Conservation (phyloP, 2,329 filamentous ascomycete species). For the Sporothrix euskadiensis region DNA sequence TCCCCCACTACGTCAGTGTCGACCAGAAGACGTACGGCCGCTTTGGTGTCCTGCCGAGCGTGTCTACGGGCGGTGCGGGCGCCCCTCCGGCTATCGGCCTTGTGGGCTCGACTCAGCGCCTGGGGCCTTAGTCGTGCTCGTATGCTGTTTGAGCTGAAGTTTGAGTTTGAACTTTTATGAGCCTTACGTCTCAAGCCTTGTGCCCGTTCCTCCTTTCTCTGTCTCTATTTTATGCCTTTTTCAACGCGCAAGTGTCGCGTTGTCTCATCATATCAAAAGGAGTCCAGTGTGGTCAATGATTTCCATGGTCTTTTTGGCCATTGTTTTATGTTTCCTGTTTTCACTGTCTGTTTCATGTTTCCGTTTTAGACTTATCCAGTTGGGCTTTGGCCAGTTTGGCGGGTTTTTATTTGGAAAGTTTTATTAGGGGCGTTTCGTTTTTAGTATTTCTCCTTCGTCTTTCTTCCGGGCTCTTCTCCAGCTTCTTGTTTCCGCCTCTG, state of each 20-base stretch:
- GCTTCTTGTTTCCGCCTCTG: conserved; percentile 3
- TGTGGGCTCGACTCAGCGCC: conserved; percentile 64
- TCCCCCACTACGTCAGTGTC: conserved; percentile 91
- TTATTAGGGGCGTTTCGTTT: background rate
- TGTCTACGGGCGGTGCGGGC: conserved; percentile 38
- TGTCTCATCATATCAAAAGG: conserved; percentile 16
- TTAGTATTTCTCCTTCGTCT: background rate
- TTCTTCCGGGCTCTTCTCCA: background rate
- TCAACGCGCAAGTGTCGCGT: conserved; percentile 1
- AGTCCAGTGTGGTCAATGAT: conserved; percentile 5
- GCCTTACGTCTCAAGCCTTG: background rate
- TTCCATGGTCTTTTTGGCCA: background rate
- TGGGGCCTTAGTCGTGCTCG: conserved; percentile 57
- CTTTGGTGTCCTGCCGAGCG: conserved; percentile 76
- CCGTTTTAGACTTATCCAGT: background rate
- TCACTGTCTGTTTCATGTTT: background rate
- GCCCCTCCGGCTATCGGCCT: conserved; percentile 59
- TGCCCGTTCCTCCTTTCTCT: background rate
- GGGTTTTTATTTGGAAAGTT: background rate
- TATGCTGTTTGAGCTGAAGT: background rate
- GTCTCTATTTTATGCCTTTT: background rate
- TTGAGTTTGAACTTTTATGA: background rate
- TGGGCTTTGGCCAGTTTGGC: background rate
- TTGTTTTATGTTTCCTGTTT: background rate
- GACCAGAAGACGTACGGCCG: conserved; percentile 95